Evolutionary conservation across 2,329 filamentous ascomycete genomes (phyloP).

Genomic region (Colletotrichum eleusines): DNA sequence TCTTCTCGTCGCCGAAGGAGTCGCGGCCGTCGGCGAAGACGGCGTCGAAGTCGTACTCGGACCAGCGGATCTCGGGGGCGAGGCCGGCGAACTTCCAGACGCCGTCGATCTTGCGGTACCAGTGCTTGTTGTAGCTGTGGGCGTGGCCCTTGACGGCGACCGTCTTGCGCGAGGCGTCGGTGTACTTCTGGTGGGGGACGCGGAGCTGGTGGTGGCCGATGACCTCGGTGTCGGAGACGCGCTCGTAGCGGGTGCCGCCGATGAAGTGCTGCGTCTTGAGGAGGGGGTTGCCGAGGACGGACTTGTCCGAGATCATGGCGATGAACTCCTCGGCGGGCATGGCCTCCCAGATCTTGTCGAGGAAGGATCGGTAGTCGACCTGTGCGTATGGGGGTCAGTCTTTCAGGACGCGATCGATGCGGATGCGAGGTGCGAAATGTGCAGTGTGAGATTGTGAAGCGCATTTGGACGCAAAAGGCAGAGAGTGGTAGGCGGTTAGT

Average conservation of each 20-base stretch:
- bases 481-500: no score
- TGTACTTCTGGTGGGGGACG: constrained; percentile 72
- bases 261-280: constrained; percentile 76
- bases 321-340: constrained; percentile 74
- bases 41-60: constrained; percentile 68
- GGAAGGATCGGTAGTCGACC: constrained; percentile 78
- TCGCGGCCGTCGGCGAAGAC: constrained; percentile 55
- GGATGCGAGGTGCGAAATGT: not conserved
- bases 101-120: constrained; percentile 69
- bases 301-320: constrained; percentile 66
- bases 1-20: constrained; percentile 30
- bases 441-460: no score
- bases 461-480: no score
- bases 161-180: constrained; percentile 58
- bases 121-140: constrained; percentile 68
- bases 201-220: constrained; percentile 72
- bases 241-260: constrained; percentile 69
- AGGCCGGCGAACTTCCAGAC: constrained; percentile 72
- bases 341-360: constrained; percentile 69
- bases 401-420: no score
- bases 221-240: constrained; percentile 68
- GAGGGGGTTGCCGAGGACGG: constrained; percentile 70
- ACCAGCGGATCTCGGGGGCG: constrained; percentile 67
- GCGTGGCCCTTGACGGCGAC: constrained; percentile 71
- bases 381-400: constrained; percentile 46